A percentile compares a stretch with the other conserved stretches of the same genome.
Conservation (phyloP, 768 basidiomycete genomes). For the Lyophyllum atratum region DNA sequence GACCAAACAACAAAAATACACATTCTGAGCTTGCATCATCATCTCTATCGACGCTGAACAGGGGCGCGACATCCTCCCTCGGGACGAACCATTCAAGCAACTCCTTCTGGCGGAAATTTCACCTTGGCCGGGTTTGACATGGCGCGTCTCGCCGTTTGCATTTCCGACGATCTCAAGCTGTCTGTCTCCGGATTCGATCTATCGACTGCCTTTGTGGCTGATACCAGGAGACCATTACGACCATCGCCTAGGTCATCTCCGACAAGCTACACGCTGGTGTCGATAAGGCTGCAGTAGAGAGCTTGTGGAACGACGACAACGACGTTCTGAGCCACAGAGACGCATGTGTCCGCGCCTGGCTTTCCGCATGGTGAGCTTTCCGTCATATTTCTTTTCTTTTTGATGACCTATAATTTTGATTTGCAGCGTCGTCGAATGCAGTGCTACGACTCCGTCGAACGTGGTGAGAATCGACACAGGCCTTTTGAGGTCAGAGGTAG, state of each 20-base stretch:
- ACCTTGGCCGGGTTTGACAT: conserved; percentile 37
- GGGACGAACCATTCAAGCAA: conserved; percentile 13
- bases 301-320: conserved; percentile 30
- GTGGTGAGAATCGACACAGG: conserved; percentile 22
- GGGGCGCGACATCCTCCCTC: neutral
- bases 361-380: conserved; percentile 32
- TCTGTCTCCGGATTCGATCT: conserved; percentile 40
- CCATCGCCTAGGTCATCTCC: conserved; percentile 29
- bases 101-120: conserved; percentile 18
- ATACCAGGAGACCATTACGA: conserved; percentile 19
- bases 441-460: neutral
- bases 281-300: conserved; percentile 20
- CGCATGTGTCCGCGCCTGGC: conserved; percentile 39
- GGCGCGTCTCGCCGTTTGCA: conserved; percentile 33
- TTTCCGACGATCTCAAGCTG: conserved; percentile 25
- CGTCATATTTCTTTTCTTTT: neutral
- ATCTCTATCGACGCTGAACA: conserved; percentile 3
- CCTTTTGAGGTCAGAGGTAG: conserved; percentile 20
- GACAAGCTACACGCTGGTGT: conserved; percentile 15
- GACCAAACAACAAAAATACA: no score
- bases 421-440: conserved; percentile 25
- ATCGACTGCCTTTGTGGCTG: conserved; percentile 25
- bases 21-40: no score
- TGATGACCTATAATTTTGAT: neutral
- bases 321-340: conserved; percentile 20